Percentiles rank a stretch among this genome's conserved stretches.
Conservation (phyloP, 371 early-diverging fungal species). For the Mortierella sp. region DNA sequence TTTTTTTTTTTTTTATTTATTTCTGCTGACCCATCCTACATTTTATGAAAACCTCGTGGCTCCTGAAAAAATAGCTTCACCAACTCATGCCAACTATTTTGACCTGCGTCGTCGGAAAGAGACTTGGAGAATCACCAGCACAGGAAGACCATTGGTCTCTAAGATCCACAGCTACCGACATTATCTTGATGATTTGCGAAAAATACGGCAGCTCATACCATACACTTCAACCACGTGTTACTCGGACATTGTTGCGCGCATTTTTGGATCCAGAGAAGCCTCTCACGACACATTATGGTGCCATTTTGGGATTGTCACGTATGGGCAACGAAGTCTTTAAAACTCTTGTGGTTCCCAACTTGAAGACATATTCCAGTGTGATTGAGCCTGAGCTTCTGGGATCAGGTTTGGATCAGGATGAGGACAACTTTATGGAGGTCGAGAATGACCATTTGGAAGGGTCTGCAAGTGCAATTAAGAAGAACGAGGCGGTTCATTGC, state of each 20-base stretch:
- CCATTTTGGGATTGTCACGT: slow-evolving; percentile 82
- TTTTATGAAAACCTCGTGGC: neutral
- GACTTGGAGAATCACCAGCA: slow-evolving; percentile 73
- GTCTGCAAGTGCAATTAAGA: slow-evolving; percentile 14
- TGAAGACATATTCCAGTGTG: slow-evolving; percentile 70
- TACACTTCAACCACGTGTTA: slow-evolving; percentile 88
- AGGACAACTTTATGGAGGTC: slow-evolving; percentile 35
- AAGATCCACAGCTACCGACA: slow-evolving; percentile 81
- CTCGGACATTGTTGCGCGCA: slow-evolving; percentile 89
- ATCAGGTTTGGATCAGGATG: slow-evolving; percentile 22
- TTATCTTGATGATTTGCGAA: slow-evolving; percentile 79
- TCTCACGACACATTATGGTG: slow-evolving; percentile 90
- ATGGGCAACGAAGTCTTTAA: slow-evolving; percentile 86
- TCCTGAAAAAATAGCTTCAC: slow-evolving; percentile 79
- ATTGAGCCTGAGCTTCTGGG: slow-evolving; percentile 47
- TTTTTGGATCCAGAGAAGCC: slow-evolving; percentile 90
- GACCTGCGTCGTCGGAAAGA: slow-evolving; percentile 94
- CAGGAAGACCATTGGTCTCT: slow-evolving; percentile 87
- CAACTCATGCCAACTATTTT: slow-evolving; percentile 97
- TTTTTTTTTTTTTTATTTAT: too few species aligned
- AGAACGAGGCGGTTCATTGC: slow-evolving; percentile 38
- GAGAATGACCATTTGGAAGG: slow-evolving; percentile 21
- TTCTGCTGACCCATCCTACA: neutral
- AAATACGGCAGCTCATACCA: slow-evolving; percentile 86
- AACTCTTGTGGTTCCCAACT: slow-evolving; percentile 83